Percentiles rank a stretch among this genome's conserved stretches.
Conservation (phyloP, 1,139 yeast species). For the Candida neerlandica region DNA sequence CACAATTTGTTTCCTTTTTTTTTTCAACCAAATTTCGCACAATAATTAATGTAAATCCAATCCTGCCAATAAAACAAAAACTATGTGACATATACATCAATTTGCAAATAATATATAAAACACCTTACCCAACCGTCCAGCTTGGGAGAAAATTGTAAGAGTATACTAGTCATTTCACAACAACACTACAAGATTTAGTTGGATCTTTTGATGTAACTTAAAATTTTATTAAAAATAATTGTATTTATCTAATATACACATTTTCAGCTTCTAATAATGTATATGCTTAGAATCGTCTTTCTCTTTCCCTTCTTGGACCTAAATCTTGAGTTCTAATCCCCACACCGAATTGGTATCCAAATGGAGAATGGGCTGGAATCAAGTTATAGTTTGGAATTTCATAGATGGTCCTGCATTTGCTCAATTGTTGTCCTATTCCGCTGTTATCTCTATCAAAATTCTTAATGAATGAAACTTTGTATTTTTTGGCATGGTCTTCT, state of each 20-base stretch:
- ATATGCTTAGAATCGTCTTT: slow-evolving; percentile 39
- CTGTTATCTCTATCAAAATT: slow-evolving; percentile 50
- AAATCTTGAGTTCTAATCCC: slow-evolving; percentile 48
- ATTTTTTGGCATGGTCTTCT: slow-evolving; percentile 40
- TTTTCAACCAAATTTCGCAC: neutral
- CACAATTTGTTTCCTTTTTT: neutral
- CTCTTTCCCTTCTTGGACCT: slow-evolving; percentile 51
- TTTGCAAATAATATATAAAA: neutral
- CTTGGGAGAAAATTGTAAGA: no score
- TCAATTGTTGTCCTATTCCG: slow-evolving; percentile 48
- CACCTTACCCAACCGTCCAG: neutral
- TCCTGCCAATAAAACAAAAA: neutral
- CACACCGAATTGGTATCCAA: slow-evolving; percentile 46
- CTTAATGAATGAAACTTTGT: slow-evolving; percentile 46
- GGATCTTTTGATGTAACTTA: neutral
- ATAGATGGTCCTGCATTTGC: slow-evolving; percentile 36
- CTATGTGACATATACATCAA: neutral
- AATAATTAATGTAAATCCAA: neutral
- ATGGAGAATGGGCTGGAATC: slow-evolving; percentile 49
- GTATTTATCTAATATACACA: slow-evolving; percentile 1
- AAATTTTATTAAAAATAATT: neutral
- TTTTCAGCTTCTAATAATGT: neutral
- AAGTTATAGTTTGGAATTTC: slow-evolving; percentile 35
- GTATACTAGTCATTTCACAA: neutral
- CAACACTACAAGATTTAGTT: neutral